Percentiles rank a stretch among this genome's conserved stretches.
phyloP scores from a whole-genome alignment of 441 rosid genomes.

The Erodium texanum region DNA sequence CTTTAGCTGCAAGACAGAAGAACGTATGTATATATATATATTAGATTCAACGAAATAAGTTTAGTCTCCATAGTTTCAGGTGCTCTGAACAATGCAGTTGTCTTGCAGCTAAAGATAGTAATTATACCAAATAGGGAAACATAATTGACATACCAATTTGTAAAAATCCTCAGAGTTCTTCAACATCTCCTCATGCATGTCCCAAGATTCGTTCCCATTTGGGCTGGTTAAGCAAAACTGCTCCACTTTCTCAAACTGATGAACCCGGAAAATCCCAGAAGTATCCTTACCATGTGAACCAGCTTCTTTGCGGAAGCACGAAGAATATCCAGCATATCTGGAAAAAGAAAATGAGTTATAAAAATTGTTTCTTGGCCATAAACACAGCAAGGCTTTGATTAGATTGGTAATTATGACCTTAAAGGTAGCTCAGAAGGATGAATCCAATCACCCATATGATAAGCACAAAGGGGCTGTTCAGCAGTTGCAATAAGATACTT shows the following conservation, averaged over 20 bases:
- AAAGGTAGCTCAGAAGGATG: constrained; percentile 76
- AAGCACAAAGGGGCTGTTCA: constrained; percentile 85
- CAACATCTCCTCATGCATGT: constrained; percentile 77
- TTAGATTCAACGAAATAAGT: too few relatives aligned
- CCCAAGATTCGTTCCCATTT: constrained; percentile 66
- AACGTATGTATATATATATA: too few relatives aligned
- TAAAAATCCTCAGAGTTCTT: constrained; percentile 74
- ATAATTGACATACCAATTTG: constrained; percentile 35
- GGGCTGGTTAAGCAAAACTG: constrained; percentile 78
- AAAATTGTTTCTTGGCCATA: too few relatives aligned
- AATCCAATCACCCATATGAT: constrained; percentile 83
- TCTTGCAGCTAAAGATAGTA: too few relatives aligned
- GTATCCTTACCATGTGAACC: constrained; percentile 87
- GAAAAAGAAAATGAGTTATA: background rate
- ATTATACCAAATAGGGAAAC: too few relatives aligned
- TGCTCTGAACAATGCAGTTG: too few relatives aligned
- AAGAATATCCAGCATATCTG: constrained; percentile 84
- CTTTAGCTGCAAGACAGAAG: constrained; percentile 38
- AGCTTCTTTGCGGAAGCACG: constrained; percentile 87
- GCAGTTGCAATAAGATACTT: constrained; percentile 94
- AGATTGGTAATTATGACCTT: constrained; percentile 29
- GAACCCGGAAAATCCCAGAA: constrained; percentile 72
- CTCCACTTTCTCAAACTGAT: constrained; percentile 84
- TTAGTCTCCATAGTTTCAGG: too few relatives aligned
- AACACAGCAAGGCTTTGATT: too few relatives aligned